phyloP scores from a whole-genome alignment of 129 eudicot genomes.

The Oenanthe sinensis region DNA sequence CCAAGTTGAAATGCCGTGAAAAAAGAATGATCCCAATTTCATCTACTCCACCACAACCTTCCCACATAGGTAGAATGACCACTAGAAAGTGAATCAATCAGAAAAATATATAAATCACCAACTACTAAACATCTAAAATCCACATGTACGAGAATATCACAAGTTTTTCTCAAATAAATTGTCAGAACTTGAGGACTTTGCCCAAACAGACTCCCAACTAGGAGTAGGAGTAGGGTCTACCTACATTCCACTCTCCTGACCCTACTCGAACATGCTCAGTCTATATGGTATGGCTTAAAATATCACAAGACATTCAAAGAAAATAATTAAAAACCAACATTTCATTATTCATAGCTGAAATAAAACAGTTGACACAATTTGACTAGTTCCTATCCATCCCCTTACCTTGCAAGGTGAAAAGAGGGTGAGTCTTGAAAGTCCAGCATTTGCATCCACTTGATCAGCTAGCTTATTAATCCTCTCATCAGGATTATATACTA shows the following conservation, averaged over 20 bases:
- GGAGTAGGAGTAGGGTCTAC: neutral
- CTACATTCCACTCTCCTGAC: neutral
- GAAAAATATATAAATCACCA: neutral
- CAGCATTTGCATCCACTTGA: conserved; percentile 84
- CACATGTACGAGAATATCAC: neutral
- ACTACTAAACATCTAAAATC: neutral
- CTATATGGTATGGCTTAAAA: neutral
- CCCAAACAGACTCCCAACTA: neutral
- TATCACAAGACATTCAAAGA: neutral
- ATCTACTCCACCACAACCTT: neutral
- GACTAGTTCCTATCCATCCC: neutral
- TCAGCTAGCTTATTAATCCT: conserved; percentile 72
- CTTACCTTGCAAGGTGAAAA: conserved; percentile 98
- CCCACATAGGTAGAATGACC: neutral
- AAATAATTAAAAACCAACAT: neutral
- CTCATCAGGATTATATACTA: conserved; percentile 72
- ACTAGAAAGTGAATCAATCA: neutral
- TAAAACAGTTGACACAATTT: neutral
- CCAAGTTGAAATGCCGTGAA: neutral
- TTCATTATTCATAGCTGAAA: neutral
- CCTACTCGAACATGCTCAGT: too few relatives aligned
- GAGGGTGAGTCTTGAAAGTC: conserved; percentile 72
- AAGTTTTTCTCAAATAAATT: neutral
- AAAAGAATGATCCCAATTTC: neutral
- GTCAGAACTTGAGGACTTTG: neutral